Evolutionary conservation across 495 filamentous ascomycete species (phyloP).

Genomic region (Penicillium steckii): DNA sequence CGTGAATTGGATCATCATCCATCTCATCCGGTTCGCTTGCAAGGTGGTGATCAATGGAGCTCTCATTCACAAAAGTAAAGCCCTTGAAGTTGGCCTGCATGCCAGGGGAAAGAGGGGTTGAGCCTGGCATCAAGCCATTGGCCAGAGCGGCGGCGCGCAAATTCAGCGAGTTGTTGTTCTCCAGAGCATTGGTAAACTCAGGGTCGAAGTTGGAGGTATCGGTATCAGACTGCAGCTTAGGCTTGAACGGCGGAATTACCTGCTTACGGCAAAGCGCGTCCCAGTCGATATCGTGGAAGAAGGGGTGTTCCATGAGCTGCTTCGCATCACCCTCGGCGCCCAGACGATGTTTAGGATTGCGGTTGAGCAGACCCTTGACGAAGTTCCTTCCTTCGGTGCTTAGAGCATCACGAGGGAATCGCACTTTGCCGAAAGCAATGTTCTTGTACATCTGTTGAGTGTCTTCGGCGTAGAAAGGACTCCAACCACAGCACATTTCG

Average conservation of each 20-base stretch:
- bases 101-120: constrained; percentile 86
- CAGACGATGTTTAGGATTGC: constrained; percentile 93
- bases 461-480: constrained; percentile 97
- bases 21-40: constrained; percentile 56
- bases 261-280: constrained; percentile 79
- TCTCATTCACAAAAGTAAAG: constrained; percentile 98
- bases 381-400: constrained; percentile 95
- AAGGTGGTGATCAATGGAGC: constrained; percentile 89
- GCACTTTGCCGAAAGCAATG: constrained; percentile 97
- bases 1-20: constrained; percentile 70
- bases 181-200: constrained; percentile 94
- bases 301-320: constrained; percentile 90
- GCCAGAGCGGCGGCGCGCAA: constrained; percentile 77
- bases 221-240: constrained; percentile 88
- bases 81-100: constrained; percentile 98
- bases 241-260: constrained; percentile 97
- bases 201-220: constrained; percentile 98
- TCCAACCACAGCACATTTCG: constrained; percentile 99
- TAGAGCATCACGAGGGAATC: constrained; percentile 91
- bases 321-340: constrained; percentile 90
- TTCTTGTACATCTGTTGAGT: constrained; percentile 99
- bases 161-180: constrained; percentile 69
- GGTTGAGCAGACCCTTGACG: constrained; percentile 94
- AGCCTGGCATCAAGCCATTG: constrained; percentile 74
- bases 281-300: constrained; percentile 96